phyloP scores from a whole-genome alignment of 371 early-diverging fungal genomes.

The Mortierella sp. region DNA sequence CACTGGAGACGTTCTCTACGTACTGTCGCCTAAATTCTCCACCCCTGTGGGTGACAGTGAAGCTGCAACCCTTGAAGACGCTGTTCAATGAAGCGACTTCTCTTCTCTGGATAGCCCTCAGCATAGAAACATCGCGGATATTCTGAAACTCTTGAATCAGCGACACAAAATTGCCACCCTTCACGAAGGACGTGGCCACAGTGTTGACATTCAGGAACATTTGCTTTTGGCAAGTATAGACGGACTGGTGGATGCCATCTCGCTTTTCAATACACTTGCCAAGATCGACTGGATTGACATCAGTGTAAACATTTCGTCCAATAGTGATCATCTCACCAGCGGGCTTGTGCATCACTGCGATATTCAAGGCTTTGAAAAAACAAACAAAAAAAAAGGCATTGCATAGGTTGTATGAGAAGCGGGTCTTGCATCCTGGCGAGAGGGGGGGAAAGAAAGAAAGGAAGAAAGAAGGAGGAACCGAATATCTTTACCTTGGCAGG shows the following conservation, averaged over 20 bases:
- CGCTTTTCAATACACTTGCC: constrained; percentile 86
- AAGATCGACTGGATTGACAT: constrained; percentile 62
- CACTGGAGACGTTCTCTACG: constrained; percentile 3
- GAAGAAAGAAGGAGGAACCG: neutral
- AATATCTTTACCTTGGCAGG: constrained; percentile 42
- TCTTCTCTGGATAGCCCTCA: too few species aligned
- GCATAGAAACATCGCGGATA: neutral
- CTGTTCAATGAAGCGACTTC: too few species aligned
- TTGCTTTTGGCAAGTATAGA: constrained; percentile 64
- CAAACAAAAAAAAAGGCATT: too few species aligned
- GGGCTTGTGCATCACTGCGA: constrained; percentile 81
- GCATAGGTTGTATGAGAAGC: neutral
- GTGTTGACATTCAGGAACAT: constrained; percentile 47
- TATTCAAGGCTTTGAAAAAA: constrained; percentile 69
- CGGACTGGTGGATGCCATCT: constrained; percentile 85
- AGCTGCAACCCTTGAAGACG: constrained; percentile 60
- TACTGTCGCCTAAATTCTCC: constrained; percentile 43
- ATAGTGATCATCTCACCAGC: constrained; percentile 72
- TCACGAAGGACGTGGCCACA: constrained; percentile 33
- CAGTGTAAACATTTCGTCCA: constrained; percentile 86
- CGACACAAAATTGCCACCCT: constrained; percentile 30
- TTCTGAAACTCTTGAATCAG: constrained; percentile 21
- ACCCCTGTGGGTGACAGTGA: constrained; percentile 71
- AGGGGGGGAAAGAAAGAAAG: neutral
- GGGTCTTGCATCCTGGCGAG: neutral